Base-by-base conservation (phyloP, 495 filamentous ascomycete genomes). In the Terfezia claveryi region DNA sequence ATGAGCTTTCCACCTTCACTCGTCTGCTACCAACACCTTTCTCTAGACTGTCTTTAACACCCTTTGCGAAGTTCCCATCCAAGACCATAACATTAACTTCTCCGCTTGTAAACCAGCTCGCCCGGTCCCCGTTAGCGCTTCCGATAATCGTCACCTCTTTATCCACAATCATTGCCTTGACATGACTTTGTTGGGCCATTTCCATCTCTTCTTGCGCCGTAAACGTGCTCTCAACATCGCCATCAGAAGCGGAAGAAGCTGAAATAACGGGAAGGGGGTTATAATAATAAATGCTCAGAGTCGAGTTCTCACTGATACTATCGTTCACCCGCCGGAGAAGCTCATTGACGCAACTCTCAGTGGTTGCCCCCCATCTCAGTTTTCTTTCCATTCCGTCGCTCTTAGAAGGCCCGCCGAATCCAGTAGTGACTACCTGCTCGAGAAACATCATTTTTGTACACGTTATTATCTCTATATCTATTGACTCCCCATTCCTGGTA, bases 91-190 rank as follows among this genome's bases (percentile, higher is more conserved):
- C 67, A 27, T 81, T 81, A n/a, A 85, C 67, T 67, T 87, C 83
- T 67, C 85, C 82, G 59, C 78, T 81, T 10, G 82, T 85, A 59
- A 71, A 84, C 79, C 80, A 85, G 61, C 79, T 83, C 16, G 83
- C 80, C 0, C 82, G 71, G 67, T 87, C 83, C 71, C 81, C 74
- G 61, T 87, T 87, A 36, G 80, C 82, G 56, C 80, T 84, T 1
- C 83, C 83, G 10, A 86, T 68, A 8, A 87, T 69, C 12, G 73
- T 68, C 32, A 75, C 71, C 54, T 74, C 66, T 7, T 64, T 67
- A 64, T 87, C 83, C 6, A 85, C 69, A 27, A 83, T 67, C 12
- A 72, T 74, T 38, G 82, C 66, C 61, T 87, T 87, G 32, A 86
- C 66, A 66, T 87, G 83, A n/a, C 73, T 76, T 56, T 83, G 78